These are phyloP conservation scores for Chrysopogon serrulatus DNA, from an alignment of 176 grass and related monocot species.

Conservation along the genomic window DNA sequence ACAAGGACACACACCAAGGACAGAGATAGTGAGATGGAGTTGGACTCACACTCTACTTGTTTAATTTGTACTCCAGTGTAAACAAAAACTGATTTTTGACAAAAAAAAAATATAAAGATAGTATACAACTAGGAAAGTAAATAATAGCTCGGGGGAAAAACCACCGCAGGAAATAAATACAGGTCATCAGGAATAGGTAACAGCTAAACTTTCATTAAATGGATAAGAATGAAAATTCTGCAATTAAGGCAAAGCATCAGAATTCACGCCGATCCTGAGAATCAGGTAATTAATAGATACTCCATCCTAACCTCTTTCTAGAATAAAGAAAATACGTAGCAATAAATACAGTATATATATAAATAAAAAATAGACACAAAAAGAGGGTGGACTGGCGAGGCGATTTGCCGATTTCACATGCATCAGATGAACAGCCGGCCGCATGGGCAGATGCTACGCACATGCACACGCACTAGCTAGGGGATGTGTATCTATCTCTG, in stretches of 20 bases:
- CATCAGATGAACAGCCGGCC: not conserved
- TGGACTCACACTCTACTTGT: not conserved
- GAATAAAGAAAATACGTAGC: rapidly evolving
- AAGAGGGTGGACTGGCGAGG: not conserved
- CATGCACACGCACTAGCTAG: not conserved
- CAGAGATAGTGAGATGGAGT: too few species aligned
- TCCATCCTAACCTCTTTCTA: not conserved
- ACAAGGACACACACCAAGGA: not conserved
- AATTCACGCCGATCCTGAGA: constrained; percentile 11
- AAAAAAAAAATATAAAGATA: not conserved
- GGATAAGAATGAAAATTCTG: not conserved
- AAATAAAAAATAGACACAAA: not conserved
- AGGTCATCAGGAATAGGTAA: not conserved
- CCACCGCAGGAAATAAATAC: too few species aligned
- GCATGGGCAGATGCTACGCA: not conserved
- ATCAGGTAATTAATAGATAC: not conserved
- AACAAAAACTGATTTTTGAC: not conserved
- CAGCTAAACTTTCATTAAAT: not conserved
- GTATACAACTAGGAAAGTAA: not conserved
- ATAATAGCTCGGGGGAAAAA: not conserved
- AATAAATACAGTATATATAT: too few species aligned
- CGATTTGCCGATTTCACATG: not conserved
- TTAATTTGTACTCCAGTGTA: too few species aligned
- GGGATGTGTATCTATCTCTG: too few species aligned
- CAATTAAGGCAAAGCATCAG: not conserved